A percentile compares a stretch with the other conserved stretches of the same genome.
These are phyloP conservation scores for Coemansia sp. DNA, from an alignment of 192 early-diverging fungal species.

Conservation along the genomic window DNA sequence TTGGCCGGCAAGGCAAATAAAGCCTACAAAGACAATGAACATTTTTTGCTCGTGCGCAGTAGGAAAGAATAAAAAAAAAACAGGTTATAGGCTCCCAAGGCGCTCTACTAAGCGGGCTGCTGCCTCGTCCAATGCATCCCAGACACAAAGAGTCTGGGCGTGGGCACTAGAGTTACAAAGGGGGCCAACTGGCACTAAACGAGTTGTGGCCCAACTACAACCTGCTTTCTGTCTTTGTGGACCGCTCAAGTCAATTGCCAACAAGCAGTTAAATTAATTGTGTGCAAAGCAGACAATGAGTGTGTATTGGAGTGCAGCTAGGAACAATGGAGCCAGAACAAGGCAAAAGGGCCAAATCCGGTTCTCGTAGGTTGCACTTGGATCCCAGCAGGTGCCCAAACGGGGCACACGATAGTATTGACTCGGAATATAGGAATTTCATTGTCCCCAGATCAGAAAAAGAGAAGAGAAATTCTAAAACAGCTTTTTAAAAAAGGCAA, in stretches of 20 bases:
- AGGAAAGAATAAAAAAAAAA: neutral
- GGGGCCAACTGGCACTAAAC: neutral
- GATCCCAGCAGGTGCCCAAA: slow-evolving; percentile 6
- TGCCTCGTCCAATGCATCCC: neutral
- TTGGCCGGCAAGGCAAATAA: neutral
- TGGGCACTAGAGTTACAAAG: slow-evolving; percentile 8
- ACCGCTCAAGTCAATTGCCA: neutral
- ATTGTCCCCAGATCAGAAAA: neutral
- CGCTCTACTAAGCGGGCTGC: neutral
- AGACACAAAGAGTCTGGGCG: slow-evolving; percentile 6
- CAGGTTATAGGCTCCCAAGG: neutral
- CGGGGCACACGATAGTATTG: neutral
- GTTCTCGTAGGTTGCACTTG: slow-evolving; percentile 7
- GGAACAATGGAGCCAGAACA: neutral
- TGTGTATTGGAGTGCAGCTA: slow-evolving; percentile 2
- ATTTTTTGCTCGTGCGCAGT: slow-evolving; percentile 9
- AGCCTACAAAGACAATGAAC: slow-evolving; percentile 9
- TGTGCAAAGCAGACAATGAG: neutral
- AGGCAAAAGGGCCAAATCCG: slow-evolving; percentile 8
- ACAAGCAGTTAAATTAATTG: slow-evolving; percentile 16
- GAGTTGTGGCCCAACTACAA: slow-evolving; percentile 4
- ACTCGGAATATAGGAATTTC: neutral
- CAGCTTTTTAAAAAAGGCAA: no score
- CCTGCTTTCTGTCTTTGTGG: slow-evolving; percentile 8
- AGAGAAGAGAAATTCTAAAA: neutral